These are phyloP conservation scores for Plasmodium gaboni DNA, from an alignment of 169 alveolate genomes.

Conservation along the genomic window DNA sequence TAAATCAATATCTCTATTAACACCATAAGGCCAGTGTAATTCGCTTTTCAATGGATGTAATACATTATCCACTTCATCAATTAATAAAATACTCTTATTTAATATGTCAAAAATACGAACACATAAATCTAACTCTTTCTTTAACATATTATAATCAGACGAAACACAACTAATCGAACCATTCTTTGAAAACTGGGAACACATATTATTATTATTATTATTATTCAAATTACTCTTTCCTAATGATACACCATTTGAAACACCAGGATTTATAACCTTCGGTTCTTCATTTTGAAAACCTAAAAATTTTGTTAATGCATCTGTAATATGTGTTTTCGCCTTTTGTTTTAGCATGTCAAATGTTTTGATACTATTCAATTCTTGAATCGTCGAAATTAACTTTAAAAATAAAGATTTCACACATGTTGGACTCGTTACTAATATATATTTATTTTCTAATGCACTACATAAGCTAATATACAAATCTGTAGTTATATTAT, in stretches of 20 bases:
- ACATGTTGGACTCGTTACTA: constrained; percentile 92
- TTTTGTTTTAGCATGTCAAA: constrained; percentile 76
- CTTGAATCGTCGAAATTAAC: constrained; percentile 86
- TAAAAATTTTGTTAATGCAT: constrained; percentile 81
- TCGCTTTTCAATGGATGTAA: constrained; percentile 94
- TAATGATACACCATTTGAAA: background rate
- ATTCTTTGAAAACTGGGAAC: constrained; percentile 2
- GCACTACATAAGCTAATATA: constrained; percentile 90
- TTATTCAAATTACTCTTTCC: background rate
- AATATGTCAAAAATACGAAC: constrained; percentile 84
- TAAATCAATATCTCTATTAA: constrained; percentile 78
- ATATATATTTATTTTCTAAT: constrained; percentile 88
- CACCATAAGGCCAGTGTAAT: constrained; percentile 95
- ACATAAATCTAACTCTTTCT: constrained; percentile 83
- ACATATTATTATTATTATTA: background rate
- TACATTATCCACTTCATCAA: constrained; percentile 93
- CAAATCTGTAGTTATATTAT: constrained; percentile 87
- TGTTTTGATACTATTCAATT: constrained; percentile 81
- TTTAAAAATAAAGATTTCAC: constrained; percentile 91
- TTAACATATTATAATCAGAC: constrained; percentile 67
- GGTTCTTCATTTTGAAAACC: constrained; percentile 80
- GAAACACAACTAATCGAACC: background rate
- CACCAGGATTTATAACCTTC: background rate
- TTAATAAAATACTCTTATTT: constrained; percentile 86
- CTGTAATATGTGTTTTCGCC: constrained; percentile 81